Evolutionary conservation across 768 basidiomycete species (phyloP).

Genomic region (Xerocomus potaroensis): DNA sequence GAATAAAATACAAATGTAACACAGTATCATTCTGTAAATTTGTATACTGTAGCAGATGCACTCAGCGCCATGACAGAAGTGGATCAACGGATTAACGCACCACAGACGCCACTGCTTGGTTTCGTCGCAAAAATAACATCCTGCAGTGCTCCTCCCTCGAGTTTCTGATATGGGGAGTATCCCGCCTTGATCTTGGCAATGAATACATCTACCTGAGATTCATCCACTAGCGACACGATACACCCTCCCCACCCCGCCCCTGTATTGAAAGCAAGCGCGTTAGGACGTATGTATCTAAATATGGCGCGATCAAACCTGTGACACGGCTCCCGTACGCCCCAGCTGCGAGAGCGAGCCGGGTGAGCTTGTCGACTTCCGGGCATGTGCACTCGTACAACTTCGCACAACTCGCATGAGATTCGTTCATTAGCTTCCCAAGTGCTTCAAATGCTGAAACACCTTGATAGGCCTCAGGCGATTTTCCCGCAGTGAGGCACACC

Average conservation of each 20-base stretch:
- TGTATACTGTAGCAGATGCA: conserved; percentile 20
- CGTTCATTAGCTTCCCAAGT: conserved; percentile 75
- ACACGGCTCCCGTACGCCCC: conserved; percentile 80
- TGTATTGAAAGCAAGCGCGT: conserved; percentile 20
- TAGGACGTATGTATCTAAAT: not conserved
- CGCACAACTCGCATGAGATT: conserved; percentile 68
- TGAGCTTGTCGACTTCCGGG: conserved; percentile 70
- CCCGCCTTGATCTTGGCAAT: conserved; percentile 53
- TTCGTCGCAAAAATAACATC: conserved; percentile 80
- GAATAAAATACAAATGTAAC: too few relatives aligned
- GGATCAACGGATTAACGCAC: conserved; percentile 40
- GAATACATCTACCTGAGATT: conserved; percentile 57
- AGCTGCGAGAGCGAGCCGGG: conserved; percentile 54
- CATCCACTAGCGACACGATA: conserved; percentile 75
- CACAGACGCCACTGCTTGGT: conserved; percentile 78
- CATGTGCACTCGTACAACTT: conserved; percentile 75
- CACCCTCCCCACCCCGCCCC: conserved; percentile 94
- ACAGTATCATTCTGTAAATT: conserved; percentile 24
- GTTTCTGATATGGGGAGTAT: conserved; percentile 59
- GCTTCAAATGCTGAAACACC: conserved; percentile 35
- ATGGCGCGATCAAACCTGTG: conserved; percentile 50
- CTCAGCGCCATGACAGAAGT: not conserved
- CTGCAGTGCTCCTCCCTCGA: conserved; percentile 54
- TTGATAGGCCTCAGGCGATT: conserved; percentile 12
- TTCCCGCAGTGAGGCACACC: conserved; percentile 49